Conservation (phyloP, 129 eudicot genomes). For the Lactuca sativa region DNA sequence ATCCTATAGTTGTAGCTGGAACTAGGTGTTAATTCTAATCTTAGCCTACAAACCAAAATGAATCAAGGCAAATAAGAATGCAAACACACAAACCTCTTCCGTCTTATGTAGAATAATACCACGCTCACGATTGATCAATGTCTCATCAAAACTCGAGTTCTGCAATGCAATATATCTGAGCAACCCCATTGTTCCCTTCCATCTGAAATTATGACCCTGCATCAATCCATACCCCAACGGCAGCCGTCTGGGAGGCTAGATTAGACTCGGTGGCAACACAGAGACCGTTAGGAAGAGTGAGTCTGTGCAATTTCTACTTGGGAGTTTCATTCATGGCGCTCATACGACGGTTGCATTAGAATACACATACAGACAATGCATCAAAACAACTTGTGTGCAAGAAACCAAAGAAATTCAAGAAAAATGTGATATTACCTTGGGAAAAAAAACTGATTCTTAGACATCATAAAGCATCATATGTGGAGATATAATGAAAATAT, state of each 20-base stretch:
- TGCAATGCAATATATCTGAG: constrained; percentile 76
- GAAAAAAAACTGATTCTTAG: too few relatives aligned
- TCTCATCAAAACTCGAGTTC: constrained; percentile 66
- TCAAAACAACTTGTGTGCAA: too few relatives aligned
- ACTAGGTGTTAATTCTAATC: background rate
- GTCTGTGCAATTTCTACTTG: too few relatives aligned
- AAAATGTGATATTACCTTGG: too few relatives aligned
- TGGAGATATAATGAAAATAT: too few relatives aligned
- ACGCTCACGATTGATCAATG: constrained; percentile 61
- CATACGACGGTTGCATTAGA: too few relatives aligned
- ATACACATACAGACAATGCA: too few relatives aligned
- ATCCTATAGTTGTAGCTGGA: background rate
- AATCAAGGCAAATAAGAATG: background rate
- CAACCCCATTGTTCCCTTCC: constrained; percentile 74
- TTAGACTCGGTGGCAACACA: constrained; percentile 90
- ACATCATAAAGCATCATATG: too few relatives aligned
- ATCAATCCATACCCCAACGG: constrained; percentile 89
- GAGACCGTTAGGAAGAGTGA: constrained; percentile 77
- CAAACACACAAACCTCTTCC: constrained; percentile 59
- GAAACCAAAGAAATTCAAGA: too few relatives aligned
- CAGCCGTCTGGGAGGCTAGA: constrained; percentile 58
- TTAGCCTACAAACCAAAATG: background rate
- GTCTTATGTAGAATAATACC: constrained; percentile 78
- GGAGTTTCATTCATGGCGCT: too few relatives aligned
- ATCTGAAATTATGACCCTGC: constrained; percentile 77